phyloP scores from a whole-genome alignment of 2,329 filamentous ascomycete genomes.

The Exophiala phaeomuriformis region DNA sequence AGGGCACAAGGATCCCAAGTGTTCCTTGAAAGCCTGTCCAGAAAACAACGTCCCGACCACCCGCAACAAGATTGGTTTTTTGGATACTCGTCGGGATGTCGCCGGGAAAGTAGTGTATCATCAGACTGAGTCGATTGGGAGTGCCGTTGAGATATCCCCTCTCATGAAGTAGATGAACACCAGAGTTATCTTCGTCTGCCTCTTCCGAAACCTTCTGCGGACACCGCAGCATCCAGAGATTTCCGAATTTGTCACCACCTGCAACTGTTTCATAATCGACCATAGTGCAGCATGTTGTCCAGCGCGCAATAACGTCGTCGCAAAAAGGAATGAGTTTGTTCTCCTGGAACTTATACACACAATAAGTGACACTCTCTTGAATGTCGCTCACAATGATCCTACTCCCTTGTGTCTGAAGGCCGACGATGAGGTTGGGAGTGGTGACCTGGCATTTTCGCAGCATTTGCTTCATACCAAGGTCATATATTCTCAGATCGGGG shows the following conservation, averaged over 20 bases:
- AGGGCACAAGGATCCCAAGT: constrained; percentile 85
- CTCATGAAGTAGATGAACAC: constrained; percentile 84
- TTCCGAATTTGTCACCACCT: constrained; percentile 96
- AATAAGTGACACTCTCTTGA: constrained; percentile 82
- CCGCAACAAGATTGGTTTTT: constrained; percentile 82
- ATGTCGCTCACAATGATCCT: constrained; percentile 90
- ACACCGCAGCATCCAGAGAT: constrained; percentile 85
- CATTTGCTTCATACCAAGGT: constrained; percentile 85
- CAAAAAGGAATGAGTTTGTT: constrained; percentile 90
- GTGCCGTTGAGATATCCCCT: constrained; percentile 84
- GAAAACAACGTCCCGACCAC: constrained; percentile 81
- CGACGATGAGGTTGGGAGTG: constrained; percentile 74
- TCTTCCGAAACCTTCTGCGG: constrained; percentile 79
- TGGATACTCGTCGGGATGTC: constrained; percentile 87
- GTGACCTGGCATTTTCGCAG: constrained; percentile 85
- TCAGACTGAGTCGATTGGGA: constrained; percentile 72
- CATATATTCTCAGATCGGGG: constrained; percentile 75
- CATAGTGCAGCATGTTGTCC: constrained; percentile 88
- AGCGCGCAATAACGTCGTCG: constrained; percentile 81
- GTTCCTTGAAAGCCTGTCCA: constrained; percentile 96
- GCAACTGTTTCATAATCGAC: constrained; percentile 95
- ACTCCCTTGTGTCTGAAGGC: constrained; percentile 80
- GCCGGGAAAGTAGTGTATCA: constrained; percentile 83
- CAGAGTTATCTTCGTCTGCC: constrained; percentile 84
- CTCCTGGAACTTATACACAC: constrained; percentile 86